Conservation (phyloP, 345 rosid species). For the Salix koriyanagi region DNA sequence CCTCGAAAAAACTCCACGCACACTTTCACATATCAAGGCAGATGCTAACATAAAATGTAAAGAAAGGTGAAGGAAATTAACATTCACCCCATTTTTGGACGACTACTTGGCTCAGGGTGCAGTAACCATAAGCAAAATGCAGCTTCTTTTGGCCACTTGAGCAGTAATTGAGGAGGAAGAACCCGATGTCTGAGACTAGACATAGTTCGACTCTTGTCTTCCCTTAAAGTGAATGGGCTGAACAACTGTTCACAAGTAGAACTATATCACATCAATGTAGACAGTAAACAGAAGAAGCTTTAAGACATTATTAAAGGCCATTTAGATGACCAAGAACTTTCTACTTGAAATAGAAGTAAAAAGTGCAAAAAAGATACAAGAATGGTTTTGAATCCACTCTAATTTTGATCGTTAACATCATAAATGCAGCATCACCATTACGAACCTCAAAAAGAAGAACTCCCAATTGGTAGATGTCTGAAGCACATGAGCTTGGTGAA, state of each 20-base stretch:
- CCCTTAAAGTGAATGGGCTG: constrained; percentile 60
- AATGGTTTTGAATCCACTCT: background rate
- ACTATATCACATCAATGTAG: constrained; percentile 29
- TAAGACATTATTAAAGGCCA: background rate
- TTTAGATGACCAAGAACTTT: background rate
- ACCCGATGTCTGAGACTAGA: constrained; percentile 90
- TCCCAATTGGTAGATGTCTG: constrained; percentile 84
- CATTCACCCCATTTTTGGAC: constrained; percentile 71
- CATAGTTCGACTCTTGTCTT: constrained; percentile 81
- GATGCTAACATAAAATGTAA: background rate
- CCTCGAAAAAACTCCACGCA: background rate
- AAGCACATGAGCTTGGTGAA: constrained; percentile 61
- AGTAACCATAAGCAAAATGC: constrained; percentile 89
- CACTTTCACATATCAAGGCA: background rate
- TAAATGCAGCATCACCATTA: background rate
- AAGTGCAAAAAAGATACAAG: background rate
- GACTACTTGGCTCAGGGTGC: constrained; percentile 81
- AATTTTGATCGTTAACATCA: background rate
- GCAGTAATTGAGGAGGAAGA: constrained; percentile 85
- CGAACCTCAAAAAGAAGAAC: constrained; percentile 91
- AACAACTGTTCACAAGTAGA: constrained; percentile 46
- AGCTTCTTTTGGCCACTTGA: constrained; percentile 89
- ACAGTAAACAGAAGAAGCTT: constrained; percentile 14
- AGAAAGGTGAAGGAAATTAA: background rate
- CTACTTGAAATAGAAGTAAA: background rate